Base-by-base conservation (phyloP, 202 grass and related monocot species). In the Hordeum pubiflorum region DNA sequence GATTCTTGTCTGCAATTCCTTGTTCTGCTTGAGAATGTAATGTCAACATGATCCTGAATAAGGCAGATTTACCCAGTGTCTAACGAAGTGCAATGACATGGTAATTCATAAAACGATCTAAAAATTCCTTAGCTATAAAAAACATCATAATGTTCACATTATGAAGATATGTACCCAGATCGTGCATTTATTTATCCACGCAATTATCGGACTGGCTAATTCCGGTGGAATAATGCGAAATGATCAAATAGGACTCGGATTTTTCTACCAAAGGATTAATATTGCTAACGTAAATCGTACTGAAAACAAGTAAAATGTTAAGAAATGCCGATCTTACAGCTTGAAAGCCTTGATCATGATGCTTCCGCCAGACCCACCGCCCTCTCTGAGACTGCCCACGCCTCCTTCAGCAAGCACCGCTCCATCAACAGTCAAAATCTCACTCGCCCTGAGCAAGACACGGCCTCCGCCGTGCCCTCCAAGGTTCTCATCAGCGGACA, bases 281-380 rank as follows among this genome's bases (percentile, higher is more conserved):
- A 63, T 76, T 77, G 57, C 3, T 29, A 58, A 23, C 10, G 17
- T 26, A 59, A 69, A 34, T 17, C 41, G 6, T 26, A 15, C 0
- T 14, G 0, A 58, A 56, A 89, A 17, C 34, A 70, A 36, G 55
- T 72, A 86, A 63, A 62, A 43, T 32, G 60, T 50, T 37, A 39
- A 38, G 54, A 46, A 67, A 52, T 54, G 55, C 14, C n/a, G 79
- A 76, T 69, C 96, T 99, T 88, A 99, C 96, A 99, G 79, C 79
- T 95, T 99, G 69, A 93, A 90, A 86, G 92, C 89, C 59, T 88
- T 83, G 83, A 99, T 81, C 24, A 90, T 78, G 82, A 99, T 93
- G 86, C 96, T 99, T 46, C 96, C 96, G 29, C 96, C 96, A 41
- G 96, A 95, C 10, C 92, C 96, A 0, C 96, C 96, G 3, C 96